Base-by-base conservation (phyloP, 306 rosid species). In the Casuarina cunninghamiana region DNA sequence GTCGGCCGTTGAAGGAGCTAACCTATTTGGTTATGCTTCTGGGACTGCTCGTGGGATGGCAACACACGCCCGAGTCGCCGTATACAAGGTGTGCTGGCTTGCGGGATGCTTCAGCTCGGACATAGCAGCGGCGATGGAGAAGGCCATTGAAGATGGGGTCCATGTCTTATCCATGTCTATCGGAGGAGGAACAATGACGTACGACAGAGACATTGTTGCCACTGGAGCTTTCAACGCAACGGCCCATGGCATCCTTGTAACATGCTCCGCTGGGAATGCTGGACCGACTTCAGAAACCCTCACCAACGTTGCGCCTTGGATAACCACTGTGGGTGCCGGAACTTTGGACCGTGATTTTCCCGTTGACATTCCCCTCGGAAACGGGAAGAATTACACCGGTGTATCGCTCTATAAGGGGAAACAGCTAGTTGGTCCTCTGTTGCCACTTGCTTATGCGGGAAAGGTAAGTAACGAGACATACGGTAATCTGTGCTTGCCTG, bases 41-140 rank as follows among this genome's bases (percentile, higher is more conserved):
- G 98, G 98, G 48, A 92, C 89, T 10, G 97, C 98, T 45, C 86
- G 92, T 68, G 98, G 98, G 6, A 92, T 95, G 97, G 97, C 96
- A 43, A 45, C 91, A 9, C 86, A 82, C 62, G 98, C 98, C 55
- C 82, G 97, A 48, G 76, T 95, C 13, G 98, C 98, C 19, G 37
- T 82, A 5, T 95, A 95, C 82, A 95, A 95, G 87, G 93, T 80
- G 41, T 94, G 98, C 76, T 95, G 97, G 97, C 44, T 57, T 2
- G 84, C 84, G 0, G 97, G 98, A 37, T 95, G 97, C 77, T 88
- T 82, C 17, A 68, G 84, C 48, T 54, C 97, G 5, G 98, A 95
- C 77, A 83, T 95, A 26, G 70, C 80, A 54, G 97, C 98, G 10
- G 98, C 88, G 4, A 84, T 95, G 6, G 98, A 95, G 49, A 88